Percentiles rank a stretch among this genome's conserved stretches.
Evolutionary conservation across 139 green algal species (phyloP).

Genomic region (Coccomyxa sp.): DNA sequence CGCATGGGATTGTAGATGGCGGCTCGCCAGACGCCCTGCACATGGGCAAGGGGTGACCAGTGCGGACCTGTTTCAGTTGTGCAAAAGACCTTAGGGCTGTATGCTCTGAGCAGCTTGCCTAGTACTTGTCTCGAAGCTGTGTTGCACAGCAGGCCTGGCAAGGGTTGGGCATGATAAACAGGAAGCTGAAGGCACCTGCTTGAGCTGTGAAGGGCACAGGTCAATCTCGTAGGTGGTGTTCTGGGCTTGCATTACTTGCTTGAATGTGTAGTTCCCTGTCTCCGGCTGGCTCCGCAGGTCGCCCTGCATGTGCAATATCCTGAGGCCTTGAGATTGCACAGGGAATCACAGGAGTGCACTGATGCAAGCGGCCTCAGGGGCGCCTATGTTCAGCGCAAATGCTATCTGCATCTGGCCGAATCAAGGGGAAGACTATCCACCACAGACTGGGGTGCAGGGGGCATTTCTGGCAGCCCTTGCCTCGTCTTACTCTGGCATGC

Average conservation of each 20-base stretch:
- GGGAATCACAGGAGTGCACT: too few relatives aligned
- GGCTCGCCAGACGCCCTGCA: slow-evolving; percentile 25
- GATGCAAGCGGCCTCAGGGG: too few relatives aligned
- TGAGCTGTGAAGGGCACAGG: slow-evolving; percentile 33
- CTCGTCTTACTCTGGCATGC: too few relatives aligned
- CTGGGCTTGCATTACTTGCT: slow-evolving; percentile 28
- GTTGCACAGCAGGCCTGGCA: background rate
- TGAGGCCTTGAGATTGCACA: background rate
- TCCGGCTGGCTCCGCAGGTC: slow-evolving; percentile 11
- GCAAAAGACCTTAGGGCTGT: too few relatives aligned
- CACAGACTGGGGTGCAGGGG: too few relatives aligned
- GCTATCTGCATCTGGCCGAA: too few relatives aligned
- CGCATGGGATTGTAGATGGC: slow-evolving; percentile 51
- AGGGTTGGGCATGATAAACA: too few relatives aligned
- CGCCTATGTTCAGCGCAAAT: too few relatives aligned
- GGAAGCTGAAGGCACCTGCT: background rate
- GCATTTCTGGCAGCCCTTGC: too few relatives aligned
- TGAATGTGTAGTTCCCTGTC: slow-evolving; percentile 27
- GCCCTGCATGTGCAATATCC: slow-evolving; percentile 16
- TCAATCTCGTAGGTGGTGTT: slow-evolving; percentile 17
- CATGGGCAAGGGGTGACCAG: background rate
- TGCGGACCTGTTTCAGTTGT: background rate
- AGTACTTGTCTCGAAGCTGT: background rate
- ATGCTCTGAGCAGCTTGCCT: too few relatives aligned
- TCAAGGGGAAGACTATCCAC: too few relatives aligned